Conservation (phyloP, 2,329 filamentous ascomycete genomes). For the Amylocarpus encephaloides region DNA sequence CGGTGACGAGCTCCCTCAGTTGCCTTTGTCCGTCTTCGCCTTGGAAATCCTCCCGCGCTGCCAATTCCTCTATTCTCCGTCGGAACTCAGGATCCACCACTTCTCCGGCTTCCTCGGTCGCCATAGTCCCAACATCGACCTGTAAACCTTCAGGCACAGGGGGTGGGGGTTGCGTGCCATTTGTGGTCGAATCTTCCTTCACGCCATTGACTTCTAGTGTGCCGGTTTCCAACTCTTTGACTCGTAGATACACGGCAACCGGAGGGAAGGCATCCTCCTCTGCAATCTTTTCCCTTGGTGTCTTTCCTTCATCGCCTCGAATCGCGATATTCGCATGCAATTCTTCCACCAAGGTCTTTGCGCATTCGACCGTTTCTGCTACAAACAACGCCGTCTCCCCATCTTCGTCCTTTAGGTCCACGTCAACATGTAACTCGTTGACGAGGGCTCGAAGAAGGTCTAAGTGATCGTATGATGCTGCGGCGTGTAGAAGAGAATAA, state of each 20-base stretch:
- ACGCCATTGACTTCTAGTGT: constrained; percentile 26
- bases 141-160: constrained; percentile 69
- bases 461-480: constrained; percentile 84
- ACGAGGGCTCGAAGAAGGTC: constrained; percentile 72
- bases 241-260: constrained; percentile 64
- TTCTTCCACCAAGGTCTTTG: constrained; percentile 75
- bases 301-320: constrained; percentile 68
- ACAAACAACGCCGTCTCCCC: constrained; percentile 92
- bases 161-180: constrained; percentile 43
- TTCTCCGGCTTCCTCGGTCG: constrained; percentile 53
- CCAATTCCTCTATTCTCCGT: constrained; percentile 81
- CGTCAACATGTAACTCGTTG: constrained; percentile 67
- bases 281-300: constrained; percentile 73
- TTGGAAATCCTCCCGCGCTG: constrained; percentile 75
- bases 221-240: constrained; percentile 32
- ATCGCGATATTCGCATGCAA: constrained; percentile 62
- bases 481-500: constrained; percentile 90
- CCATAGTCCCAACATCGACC: constrained; percentile 71
- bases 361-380: constrained; percentile 74
- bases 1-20: constrained; percentile 70
- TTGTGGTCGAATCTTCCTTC: constrained; percentile 24
- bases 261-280: constrained; percentile 71
- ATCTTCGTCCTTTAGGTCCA: constrained; percentile 83
- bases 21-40: constrained; percentile 73
- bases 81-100: constrained; percentile 78